phyloP scores from a whole-genome alignment of 345 rosid genomes.

The Melaleuca quinquenervia region DNA sequence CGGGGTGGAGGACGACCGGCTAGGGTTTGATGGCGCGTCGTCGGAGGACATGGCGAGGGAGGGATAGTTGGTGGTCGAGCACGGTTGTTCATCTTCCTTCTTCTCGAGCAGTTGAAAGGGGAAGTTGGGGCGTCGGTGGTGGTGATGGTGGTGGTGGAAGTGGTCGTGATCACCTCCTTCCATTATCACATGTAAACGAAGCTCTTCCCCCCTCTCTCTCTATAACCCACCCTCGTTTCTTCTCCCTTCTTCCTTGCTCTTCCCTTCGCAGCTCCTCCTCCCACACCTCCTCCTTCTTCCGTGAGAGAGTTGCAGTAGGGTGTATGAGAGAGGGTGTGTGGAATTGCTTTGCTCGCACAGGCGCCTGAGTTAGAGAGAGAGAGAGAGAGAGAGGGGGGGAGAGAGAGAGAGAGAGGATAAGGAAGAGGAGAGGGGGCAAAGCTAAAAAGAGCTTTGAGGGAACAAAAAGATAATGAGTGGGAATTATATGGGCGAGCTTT shows the following conservation, averaged over 20 bases:
- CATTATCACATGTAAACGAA: slow-evolving; percentile 23
- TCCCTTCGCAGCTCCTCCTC: not conserved
- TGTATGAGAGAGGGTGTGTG: not conserved
- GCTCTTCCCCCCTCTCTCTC: not conserved
- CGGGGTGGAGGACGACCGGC: slow-evolving; percentile 22
- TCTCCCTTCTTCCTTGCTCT: not conserved
- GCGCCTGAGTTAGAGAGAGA: not conserved
- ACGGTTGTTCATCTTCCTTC: slow-evolving; percentile 55
- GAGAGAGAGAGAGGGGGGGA: not conserved
- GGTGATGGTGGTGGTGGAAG: slow-evolving; percentile 31
- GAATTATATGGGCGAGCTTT: slow-evolving; percentile 74
- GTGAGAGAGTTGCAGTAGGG: not conserved
- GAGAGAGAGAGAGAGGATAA: not conserved
- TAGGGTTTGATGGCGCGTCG: slow-evolving; percentile 4
- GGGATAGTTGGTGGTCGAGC: slow-evolving; percentile 47
- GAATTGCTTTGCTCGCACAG: not conserved
- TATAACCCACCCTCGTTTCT: not conserved
- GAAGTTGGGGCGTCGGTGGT: slow-evolving; percentile 49
- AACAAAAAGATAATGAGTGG: slow-evolving; percentile 78
- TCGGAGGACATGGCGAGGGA: slow-evolving; percentile 26
- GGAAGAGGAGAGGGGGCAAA: not conserved
- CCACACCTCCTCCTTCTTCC: not conserved
- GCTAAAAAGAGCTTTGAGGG: slow-evolving; percentile 42
- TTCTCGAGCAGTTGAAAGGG: slow-evolving; percentile 84
- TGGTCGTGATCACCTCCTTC: slow-evolving; percentile 53